These are phyloP conservation scores for Pelargonium exstipulatum DNA, from an alignment of 441 rosid genomes.

Conservation along the genomic window DNA sequence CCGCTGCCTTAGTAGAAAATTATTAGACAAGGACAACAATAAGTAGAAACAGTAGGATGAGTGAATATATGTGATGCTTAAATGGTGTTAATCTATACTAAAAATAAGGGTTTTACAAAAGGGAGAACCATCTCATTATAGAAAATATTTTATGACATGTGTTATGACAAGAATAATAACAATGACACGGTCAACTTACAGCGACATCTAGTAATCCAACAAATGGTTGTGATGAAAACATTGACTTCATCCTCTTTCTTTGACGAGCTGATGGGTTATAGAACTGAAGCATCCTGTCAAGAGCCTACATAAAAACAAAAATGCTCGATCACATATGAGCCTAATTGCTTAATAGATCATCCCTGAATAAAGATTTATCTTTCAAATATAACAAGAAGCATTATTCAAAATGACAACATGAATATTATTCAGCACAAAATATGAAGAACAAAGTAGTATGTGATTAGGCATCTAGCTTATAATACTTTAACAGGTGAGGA, in stretches of 20 bases:
- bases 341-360: conserved; percentile 13
- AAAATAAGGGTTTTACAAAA: background rate
- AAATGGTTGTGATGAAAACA: conserved; percentile 51
- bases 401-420: background rate
- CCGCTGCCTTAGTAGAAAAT: background rate
- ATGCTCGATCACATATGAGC: background rate
- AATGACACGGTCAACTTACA: conserved; percentile 50
- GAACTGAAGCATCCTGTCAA: conserved; percentile 60
- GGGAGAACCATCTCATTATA: background rate
- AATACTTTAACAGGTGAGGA: background rate
- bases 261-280: conserved; percentile 34
- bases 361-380: background rate
- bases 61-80: background rate
- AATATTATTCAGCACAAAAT: background rate
- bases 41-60: too few relatives aligned
- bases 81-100: background rate
- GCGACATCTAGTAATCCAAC: conserved; percentile 82
- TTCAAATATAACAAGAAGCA: background rate
- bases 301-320: conserved; percentile 44
- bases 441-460: background rate
- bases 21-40: background rate
- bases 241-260: conserved; percentile 36
- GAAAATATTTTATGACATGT: background rate
- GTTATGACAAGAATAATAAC: conserved; percentile 6
- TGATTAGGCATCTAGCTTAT: background rate